Evolutionary conservation across 257 asterid genomes (phyloP).

Genomic region (Handroanthus guayacan): DNA sequence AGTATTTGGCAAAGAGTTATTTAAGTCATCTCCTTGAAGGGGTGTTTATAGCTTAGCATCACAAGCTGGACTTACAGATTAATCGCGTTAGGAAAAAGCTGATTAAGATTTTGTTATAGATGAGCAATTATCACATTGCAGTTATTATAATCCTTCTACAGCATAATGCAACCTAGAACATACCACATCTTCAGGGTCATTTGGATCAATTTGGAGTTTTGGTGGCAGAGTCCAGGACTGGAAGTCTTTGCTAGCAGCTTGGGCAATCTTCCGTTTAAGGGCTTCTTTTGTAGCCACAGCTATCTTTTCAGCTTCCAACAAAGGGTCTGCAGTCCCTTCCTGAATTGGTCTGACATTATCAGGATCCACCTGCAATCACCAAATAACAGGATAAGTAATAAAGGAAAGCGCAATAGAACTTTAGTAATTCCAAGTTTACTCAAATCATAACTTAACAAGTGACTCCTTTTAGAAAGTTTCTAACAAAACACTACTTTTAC

Average conservation of each 20-base stretch:
- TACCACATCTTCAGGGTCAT: slow-evolving; percentile 85
- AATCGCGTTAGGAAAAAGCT: neutral
- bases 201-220: slow-evolving; percentile 66
- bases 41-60: neutral
- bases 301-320: slow-evolving; percentile 72
- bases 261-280: slow-evolving; percentile 72
- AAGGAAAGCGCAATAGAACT: neutral
- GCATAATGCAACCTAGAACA: slow-evolving; percentile 19
- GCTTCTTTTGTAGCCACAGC: slow-evolving; percentile 78
- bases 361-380: slow-evolving; percentile 66
- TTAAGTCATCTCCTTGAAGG: neutral
- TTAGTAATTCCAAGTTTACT: neutral
- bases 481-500: neutral
- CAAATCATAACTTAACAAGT: neutral
- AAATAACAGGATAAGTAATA: slow-evolving; percentile 5
- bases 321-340: slow-evolving; percentile 54
- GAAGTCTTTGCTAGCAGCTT: slow-evolving; percentile 59
- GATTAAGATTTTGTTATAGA: neutral
- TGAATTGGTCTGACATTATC: slow-evolving; percentile 59
- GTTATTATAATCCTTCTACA: neutral
- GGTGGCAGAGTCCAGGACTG: slow-evolving; percentile 63
- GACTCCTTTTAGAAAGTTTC: neutral
- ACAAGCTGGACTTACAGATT: neutral
- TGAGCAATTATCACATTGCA: neutral
- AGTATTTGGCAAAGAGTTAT: neutral